Percentiles rank a stretch among this genome's conserved stretches.
Conservation (phyloP, 2,329 filamentous ascomycete species). For the Metarhizium guizhouense region DNA sequence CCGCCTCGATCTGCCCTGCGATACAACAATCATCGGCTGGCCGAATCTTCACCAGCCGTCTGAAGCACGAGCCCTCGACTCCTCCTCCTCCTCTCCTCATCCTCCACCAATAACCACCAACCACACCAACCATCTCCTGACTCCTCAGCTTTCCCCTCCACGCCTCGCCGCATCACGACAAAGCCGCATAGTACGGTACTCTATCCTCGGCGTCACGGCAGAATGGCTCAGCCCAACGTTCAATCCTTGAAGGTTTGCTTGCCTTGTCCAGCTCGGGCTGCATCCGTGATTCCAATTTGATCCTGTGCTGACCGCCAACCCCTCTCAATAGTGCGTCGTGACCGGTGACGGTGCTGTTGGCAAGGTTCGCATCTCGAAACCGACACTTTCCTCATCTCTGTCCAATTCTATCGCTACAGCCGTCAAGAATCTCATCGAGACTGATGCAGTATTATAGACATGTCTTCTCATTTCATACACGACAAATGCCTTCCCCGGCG, state of each 20-base stretch:
- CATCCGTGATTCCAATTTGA: slow-evolving; percentile 9
- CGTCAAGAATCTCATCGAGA: neutral
- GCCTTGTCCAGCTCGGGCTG: neutral
- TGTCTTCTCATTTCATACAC: slow-evolving; percentile 99
- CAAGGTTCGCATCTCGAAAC: slow-evolving; percentile 42
- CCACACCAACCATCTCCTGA: neutral
- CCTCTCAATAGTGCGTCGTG: slow-evolving; percentile 71
- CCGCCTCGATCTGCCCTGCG: neutral
- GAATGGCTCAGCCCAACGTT: slow-evolving; percentile 75
- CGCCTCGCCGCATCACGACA: slow-evolving; percentile 3
- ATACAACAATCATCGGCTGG: neutral
- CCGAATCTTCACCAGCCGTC: neutral
- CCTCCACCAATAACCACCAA: neutral
- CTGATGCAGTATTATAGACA: slow-evolving; percentile 51
- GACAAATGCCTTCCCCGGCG: slow-evolving; percentile 98
- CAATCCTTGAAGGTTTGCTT: slow-evolving; percentile 78
- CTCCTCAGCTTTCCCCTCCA: neutral
- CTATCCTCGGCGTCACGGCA: slow-evolving; percentile 3
- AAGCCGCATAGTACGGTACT: neutral
- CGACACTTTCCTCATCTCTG: neutral
- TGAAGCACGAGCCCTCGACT: slow-evolving; percentile 14
- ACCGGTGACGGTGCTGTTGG: slow-evolving; percentile 98
- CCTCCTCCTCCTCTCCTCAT: slow-evolving; percentile 8
- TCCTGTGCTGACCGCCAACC: slow-evolving; percentile 19
- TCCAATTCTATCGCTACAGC: neutral